Base-by-base conservation (phyloP, 2,329 filamentous ascomycete species). In the Clonostachys solani region DNA sequence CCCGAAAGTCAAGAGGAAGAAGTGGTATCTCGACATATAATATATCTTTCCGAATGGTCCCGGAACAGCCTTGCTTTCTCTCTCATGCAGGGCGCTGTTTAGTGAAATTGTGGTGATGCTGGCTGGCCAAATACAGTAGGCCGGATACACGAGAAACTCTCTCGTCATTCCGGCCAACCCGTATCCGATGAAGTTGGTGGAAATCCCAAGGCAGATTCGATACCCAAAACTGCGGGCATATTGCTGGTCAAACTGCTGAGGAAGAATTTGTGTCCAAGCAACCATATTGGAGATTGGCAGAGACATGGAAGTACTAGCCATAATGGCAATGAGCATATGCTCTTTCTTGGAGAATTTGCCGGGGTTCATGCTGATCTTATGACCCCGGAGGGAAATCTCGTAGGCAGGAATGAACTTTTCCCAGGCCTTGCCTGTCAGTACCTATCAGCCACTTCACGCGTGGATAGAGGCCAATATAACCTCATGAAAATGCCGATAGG, bases 301-400 rank as follows among this genome's bases (percentile, higher is more conserved):
- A 47, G 65, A 65, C 52, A 65, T 72, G 33, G 68, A 68, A 5
- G 74, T 73, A 58, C 82, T 81, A 44, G 80, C 75, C 68, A 78
- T 79, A 52, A 80, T 76, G 4, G 75, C 75, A 35, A 80, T 75
- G n/a, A 82, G 60, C 67, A 79, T 77, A 54, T 83, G 79, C 58
- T 83, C 79, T 55, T 83, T 83, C 54, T 73, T 73, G 44, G 72
- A 77, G 58, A 81, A 82, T 1, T 68, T 70, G 0, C 77, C 76
- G 0, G 78, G 75, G 51, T 80, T 81, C 13, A 80, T 61, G 9
- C 64, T 67, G 49, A 74, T 64, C 10, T 65, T 61, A 1, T 60
- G 50, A 0, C 73, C 73, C 44, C 63, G 63, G 6, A 76, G 45
- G 1, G 63, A 69, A 47, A 78, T 44, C 6, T 19, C 18, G 8